Base-by-base conservation (phyloP, 129 eudicot genomes). In the Chrysanthemum lavandulifolium region DNA sequence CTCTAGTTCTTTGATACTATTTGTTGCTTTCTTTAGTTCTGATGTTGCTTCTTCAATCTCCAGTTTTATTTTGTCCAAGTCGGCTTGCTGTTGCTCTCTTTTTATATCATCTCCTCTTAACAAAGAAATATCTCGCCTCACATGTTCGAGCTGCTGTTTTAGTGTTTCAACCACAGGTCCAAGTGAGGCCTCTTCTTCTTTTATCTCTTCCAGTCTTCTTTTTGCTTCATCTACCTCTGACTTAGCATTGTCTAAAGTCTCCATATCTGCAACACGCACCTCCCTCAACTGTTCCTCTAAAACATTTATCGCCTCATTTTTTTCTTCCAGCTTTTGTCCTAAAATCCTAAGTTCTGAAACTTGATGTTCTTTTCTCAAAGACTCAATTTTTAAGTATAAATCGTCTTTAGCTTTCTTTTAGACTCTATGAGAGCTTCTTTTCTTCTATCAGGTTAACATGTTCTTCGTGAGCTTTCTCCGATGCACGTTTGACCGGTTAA, bases 301-400 rank as follows among this genome's bases (percentile, higher is more conserved):
- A 40, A 85, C 85, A 58, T 40, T 73, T n/a, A 81, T 79, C 10
- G 84, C 86, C 68, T 82, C 85, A 5, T 81, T 80, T 21, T 84
- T 85, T 70, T 86, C 91, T 61, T 84, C 89, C 29, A 84, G 82
- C 72, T 78, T 85, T 48, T 79, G 79, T 19, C 84, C 84, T 65
- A 78, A 15, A 65, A 10, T 72, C 57, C 82, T 78, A 65, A 72
- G 78, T 78, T 78, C 78, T 3, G 81, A 61, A 31, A 68, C 56
- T 25, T 68, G 77, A 2, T 58, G 50, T 56, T 83, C 90, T 57
- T 83, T 75, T 56, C 72, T 81, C 73, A 95, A 71, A 10, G 80
- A 45, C 72, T 67, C 43, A 19, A 84, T 83, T 43, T 81, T 82
- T 27, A 68, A 55, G 48, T 81, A 86, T 29, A 77, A 47, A 4